phyloP scores from a whole-genome alignment of 192 early-diverging fungal species.

The Coemansia sp. region DNA sequence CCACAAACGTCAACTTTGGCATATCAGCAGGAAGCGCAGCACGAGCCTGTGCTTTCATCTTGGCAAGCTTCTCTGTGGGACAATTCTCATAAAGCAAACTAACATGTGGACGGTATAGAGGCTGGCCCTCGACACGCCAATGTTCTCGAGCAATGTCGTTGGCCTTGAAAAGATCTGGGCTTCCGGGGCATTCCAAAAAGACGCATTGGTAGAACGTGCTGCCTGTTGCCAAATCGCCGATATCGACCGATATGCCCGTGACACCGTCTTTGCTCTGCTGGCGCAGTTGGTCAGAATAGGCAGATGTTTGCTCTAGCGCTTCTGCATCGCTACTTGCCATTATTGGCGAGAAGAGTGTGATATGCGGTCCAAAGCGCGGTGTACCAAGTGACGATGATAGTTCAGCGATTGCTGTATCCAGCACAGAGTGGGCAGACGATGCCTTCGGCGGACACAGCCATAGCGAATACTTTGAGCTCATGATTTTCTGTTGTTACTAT shows the following conservation, averaged over 20 bases:
- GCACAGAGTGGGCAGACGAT: slow-evolving; percentile 2
- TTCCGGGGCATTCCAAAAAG: slow-evolving; percentile 14
- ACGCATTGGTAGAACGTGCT: slow-evolving; percentile 36
- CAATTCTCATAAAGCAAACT: slow-evolving; percentile 38
- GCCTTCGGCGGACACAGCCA: slow-evolving; percentile 33
- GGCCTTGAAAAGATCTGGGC: slow-evolving; percentile 7
- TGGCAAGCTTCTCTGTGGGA: background rate
- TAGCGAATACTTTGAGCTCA: slow-evolving; percentile 36
- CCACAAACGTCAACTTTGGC: slow-evolving; percentile 17
- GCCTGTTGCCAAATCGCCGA: slow-evolving; percentile 13
- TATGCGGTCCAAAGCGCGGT: slow-evolving; percentile 28
- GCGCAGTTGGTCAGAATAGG: slow-evolving; percentile 13
- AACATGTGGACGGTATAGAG: slow-evolving; percentile 29
- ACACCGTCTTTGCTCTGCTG: slow-evolving; percentile 4
- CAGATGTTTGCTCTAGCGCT: slow-evolving; percentile 15
- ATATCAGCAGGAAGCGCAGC: slow-evolving; percentile 18
- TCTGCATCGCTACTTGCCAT: slow-evolving; percentile 15
- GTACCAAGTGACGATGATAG: slow-evolving; percentile 12
- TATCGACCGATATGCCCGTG: slow-evolving; percentile 14
- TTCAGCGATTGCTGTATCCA: slow-evolving; percentile 11
- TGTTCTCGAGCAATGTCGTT: slow-evolving; percentile 27
- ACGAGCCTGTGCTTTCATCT: slow-evolving; percentile 4
- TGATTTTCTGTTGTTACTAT: background rate
- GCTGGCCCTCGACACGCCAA: slow-evolving; percentile 18
- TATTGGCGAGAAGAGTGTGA: slow-evolving; percentile 37